Evolutionary conservation across 139 green algal species (phyloP).

Genomic region (Chlamydomonas sp.): DNA sequence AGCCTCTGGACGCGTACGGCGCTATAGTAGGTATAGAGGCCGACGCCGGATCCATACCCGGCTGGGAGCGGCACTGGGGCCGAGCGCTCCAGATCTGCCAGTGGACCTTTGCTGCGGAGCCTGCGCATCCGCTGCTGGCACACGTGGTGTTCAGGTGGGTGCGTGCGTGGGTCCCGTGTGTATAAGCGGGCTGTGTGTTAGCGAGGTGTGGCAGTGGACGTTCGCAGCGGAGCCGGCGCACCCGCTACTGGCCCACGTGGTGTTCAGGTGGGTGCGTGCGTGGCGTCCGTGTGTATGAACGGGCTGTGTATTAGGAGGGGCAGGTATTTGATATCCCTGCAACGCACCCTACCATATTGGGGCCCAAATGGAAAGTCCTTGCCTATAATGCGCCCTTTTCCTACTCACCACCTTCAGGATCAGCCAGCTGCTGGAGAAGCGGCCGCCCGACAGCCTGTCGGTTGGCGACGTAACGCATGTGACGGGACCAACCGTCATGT

Average conservation of each 20-base stretch:
- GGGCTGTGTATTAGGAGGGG: background rate
- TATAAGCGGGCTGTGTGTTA: background rate
- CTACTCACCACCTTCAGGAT: constrained; percentile 4
- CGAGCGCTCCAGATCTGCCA: constrained; percentile 45
- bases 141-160: constrained; percentile 33
- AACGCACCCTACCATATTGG: background rate
- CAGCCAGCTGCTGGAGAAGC: background rate
- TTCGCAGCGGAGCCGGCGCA: constrained; percentile 5
- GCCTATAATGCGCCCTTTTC: background rate
- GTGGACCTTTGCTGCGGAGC: constrained; percentile 40
- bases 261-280: constrained; percentile 29
- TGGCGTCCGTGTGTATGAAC: background rate
- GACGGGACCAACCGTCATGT: constrained; percentile 31
- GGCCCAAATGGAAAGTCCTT: background rate
- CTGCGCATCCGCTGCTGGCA: constrained; percentile 37
- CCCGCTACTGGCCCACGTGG: constrained; percentile 30
- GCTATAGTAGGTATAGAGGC: constrained; percentile 38
- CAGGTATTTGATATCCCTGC: background rate
- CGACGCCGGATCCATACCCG: constrained; percentile 14
- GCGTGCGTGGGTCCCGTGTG: background rate
- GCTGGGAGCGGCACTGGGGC: constrained; percentile 31
- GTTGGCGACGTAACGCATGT: constrained; percentile 25
- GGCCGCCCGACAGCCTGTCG: background rate
- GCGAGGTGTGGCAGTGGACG: background rate
- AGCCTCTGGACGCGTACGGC: background rate